Percentiles rank a stretch among this genome's conserved stretches.
phyloP scores from a whole-genome alignment of 2,329 filamentous ascomycete species.

The Aspergillus sp. region DNA sequence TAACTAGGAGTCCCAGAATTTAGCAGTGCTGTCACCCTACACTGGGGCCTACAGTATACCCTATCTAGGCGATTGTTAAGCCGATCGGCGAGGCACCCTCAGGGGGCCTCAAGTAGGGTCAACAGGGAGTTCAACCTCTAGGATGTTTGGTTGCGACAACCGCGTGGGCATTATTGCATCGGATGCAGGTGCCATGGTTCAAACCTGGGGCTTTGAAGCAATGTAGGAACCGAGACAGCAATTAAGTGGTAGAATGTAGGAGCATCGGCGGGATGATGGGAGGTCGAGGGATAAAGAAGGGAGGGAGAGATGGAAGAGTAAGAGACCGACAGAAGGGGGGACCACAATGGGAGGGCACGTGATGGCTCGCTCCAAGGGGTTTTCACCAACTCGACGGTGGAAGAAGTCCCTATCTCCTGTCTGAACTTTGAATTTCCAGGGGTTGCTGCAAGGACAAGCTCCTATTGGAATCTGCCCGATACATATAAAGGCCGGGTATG shows the following conservation, averaged over 20 bases:
- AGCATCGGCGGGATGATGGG: neutral
- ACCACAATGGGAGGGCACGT: neutral
- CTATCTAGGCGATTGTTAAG: neutral
- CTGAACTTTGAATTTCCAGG: neutral
- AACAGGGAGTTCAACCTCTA: neutral
- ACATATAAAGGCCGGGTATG: slow-evolving; percentile 45
- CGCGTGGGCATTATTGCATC: slow-evolving; percentile 10
- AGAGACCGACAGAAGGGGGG: neutral
- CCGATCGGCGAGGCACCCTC: neutral
- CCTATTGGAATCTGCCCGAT: neutral
- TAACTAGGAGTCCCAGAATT: neutral
- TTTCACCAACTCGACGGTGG: neutral
- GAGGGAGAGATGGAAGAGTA: neutral
- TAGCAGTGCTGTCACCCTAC: neutral
- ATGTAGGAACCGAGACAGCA: neutral
- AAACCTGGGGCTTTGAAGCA: neutral
- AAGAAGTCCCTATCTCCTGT: neutral
- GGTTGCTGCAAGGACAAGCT: neutral
- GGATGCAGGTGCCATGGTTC: neutral
- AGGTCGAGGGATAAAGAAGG: slow-evolving; percentile 3
- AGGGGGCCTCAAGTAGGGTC: neutral
- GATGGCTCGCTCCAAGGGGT: neutral
- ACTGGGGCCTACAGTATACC: too few relatives aligned
- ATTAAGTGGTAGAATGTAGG: slow-evolving; percentile 9
- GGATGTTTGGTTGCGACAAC: neutral